phyloP scores from a whole-genome alignment of 2,329 filamentous ascomycete genomes.

The Diaporthe citrichinensis region DNA sequence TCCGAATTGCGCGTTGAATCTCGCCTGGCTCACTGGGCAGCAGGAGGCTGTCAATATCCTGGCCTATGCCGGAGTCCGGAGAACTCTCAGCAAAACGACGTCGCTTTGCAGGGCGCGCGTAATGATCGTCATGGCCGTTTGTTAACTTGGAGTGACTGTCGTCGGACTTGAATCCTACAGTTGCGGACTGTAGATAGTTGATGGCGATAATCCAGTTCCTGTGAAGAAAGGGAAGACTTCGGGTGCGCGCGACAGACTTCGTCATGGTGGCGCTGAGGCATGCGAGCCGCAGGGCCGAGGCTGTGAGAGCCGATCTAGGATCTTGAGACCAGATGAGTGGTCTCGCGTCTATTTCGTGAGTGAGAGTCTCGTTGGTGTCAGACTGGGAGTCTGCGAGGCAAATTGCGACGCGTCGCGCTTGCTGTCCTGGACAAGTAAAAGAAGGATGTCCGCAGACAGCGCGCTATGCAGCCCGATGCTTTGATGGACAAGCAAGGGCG shows the following conservation, averaged over 20 bases:
- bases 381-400: conserved; percentile 10
- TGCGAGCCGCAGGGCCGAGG: conserved; percentile 37
- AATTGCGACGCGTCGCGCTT: conserved; percentile 12
- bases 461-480: background rate
- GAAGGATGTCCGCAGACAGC: background rate
- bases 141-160: conserved; percentile 49
- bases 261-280: conserved; percentile 59
- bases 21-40: conserved; percentile 44
- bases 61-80: conserved; percentile 47
- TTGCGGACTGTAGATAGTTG: conserved; percentile 51
- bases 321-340: background rate
- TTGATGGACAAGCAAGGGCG: background rate
- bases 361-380: conserved; percentile 4
- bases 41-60: conserved; percentile 39
- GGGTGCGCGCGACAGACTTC: conserved; percentile 60
- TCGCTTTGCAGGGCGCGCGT: conserved; percentile 62
- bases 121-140: conserved; percentile 52
- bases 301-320: background rate
- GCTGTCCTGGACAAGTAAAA: background rate
- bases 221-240: conserved; percentile 67
- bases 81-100: conserved; percentile 62
- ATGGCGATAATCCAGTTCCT: conserved; percentile 67
- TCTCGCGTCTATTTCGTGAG: background rate
- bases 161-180: conserved; percentile 52
- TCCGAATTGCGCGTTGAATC: conserved; percentile 59